Evolutionary conservation across 306 rosid species (phyloP).

Genomic region (Prinsepia uniflora): DNA sequence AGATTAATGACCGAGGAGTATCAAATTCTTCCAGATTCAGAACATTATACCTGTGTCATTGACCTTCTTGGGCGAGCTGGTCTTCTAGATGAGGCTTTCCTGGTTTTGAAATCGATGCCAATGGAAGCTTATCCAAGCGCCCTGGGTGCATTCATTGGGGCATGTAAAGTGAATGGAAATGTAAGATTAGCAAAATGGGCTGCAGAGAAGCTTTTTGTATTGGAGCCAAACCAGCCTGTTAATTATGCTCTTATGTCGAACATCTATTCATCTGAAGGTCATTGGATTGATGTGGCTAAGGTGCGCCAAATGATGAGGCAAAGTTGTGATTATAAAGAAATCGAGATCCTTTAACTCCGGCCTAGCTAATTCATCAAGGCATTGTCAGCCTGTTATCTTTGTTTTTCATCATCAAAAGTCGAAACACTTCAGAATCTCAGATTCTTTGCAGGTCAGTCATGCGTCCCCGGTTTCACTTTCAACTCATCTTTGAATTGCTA

Average conservation of each 20-base stretch:
- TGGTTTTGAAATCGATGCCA: constrained; percentile 45
- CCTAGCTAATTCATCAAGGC: neutral
- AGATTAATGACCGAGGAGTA: constrained; percentile 46
- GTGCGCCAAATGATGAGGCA: constrained; percentile 42
- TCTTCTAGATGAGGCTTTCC: constrained; percentile 58
- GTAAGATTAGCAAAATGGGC: constrained; percentile 53
- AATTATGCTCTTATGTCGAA: constrained; percentile 60
- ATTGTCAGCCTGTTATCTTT: neutral
- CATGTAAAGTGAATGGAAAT: constrained; percentile 61
- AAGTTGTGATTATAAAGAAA: constrained; percentile 34
- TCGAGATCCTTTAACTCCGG: too few species aligned
- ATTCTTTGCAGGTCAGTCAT: too few species aligned
- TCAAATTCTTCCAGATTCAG: constrained; percentile 48
- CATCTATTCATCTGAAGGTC: constrained; percentile 56
- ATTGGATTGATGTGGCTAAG: constrained; percentile 59
- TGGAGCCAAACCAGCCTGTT: constrained; percentile 51
- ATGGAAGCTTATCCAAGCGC: constrained; percentile 44
- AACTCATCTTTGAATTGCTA: too few species aligned
- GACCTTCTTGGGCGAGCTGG: constrained; percentile 77
- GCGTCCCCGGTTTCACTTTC: too few species aligned
- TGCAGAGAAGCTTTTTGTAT: constrained; percentile 47
- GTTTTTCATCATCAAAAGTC: neutral
- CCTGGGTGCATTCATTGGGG: constrained; percentile 66
- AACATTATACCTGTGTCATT: constrained; percentile 56
- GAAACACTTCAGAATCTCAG: too few species aligned